Evolutionary conservation across 192 early-diverging fungal species (phyloP), one percentile per base, ranked within the genome.

Genomic region (Anaeromyces robustus): DNA sequence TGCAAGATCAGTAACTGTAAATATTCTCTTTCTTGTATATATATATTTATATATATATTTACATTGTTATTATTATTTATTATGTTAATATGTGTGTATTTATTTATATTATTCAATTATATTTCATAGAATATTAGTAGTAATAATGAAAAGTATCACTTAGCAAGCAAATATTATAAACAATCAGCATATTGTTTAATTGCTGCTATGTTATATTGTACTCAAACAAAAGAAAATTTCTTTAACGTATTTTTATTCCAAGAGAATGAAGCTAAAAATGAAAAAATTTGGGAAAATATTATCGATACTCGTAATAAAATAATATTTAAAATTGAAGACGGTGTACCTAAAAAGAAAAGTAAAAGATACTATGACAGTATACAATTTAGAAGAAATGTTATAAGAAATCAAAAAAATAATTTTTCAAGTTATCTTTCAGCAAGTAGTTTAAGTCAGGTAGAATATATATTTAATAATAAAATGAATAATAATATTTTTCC

Each of bases 241-340:
- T 92, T 87, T 82, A 84, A 83, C 16, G 83, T 86, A 16, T 92
- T 92, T 79, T 81, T 92, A 17, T 92, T 94, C 84, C 82, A 84
- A 14, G 92, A 93, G 30, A 90, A 86, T 52, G 81, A 83, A 29
- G 81, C 84, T 28, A 84, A 89, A 80, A 83, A 85, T 77, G 85
- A 88, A 80, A 82, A 80, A 30, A 81, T 92, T 17, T 93, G 92
- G 92, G 86, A 87, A 39, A 90, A 91, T 77, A 89, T 93, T 30
- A 82, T 92, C 18, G 89, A 91, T 79, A 80, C 85, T 16, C 12
- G 82, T 78, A 78, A 52, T 22, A 30, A 81, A 77, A 83, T 28
- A 78, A 30, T 77, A 1, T 30, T 37, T 7, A 84, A 30, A 81
- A 12, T 43, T n/a, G 32, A 86, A 29, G 30, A 80, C 37, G 81